A percentile compares a stretch with the other conserved stretches of the same genome.
These are phyloP conservation scores for Collybia sp. DNA, from an alignment of 768 basidiomycete species.

Conservation along the genomic window DNA sequence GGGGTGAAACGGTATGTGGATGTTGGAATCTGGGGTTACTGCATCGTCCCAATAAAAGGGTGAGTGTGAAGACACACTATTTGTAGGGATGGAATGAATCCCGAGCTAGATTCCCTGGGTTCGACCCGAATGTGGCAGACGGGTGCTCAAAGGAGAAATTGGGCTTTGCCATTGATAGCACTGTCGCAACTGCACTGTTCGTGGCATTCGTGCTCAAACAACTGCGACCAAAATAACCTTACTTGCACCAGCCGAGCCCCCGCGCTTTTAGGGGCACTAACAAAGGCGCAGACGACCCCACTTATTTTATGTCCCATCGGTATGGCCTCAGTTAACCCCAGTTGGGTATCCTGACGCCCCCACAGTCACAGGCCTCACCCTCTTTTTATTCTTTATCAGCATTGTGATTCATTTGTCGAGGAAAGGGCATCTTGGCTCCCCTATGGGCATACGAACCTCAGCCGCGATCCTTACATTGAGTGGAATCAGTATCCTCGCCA, in stretches of 20 bases:
- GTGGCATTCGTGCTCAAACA: not conserved
- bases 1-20: too few species aligned
- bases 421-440: not conserved
- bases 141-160: slow-evolving; percentile 11
- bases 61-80: too few species aligned
- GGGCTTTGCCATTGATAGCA: slow-evolving; percentile 10
- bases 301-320: slow-evolving; percentile 14
- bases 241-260: not conserved
- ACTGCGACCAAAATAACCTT: not conserved
- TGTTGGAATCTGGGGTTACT: too few species aligned
- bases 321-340: not conserved
- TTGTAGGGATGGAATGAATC: too few species aligned
- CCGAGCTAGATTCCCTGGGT: not conserved
- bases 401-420: not conserved
- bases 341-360: not conserved
- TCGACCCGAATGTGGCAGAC: slow-evolving; percentile 7
- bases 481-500: slow-evolving; percentile 5
- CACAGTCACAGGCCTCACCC: slow-evolving; percentile 6
- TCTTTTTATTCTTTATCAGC: slow-evolving; percentile 5
- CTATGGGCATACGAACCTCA: slow-evolving; percentile 2
- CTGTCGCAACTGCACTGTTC: slow-evolving; percentile 10
- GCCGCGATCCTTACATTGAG: slow-evolving; percentile 4
- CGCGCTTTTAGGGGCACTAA: slow-evolving; percentile 3
- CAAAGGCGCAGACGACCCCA: slow-evolving; percentile 6
- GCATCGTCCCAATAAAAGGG: too few species aligned